phyloP scores from a whole-genome alignment of 2,329 filamentous ascomycete species.

The Apiospora malaysiana region DNA sequence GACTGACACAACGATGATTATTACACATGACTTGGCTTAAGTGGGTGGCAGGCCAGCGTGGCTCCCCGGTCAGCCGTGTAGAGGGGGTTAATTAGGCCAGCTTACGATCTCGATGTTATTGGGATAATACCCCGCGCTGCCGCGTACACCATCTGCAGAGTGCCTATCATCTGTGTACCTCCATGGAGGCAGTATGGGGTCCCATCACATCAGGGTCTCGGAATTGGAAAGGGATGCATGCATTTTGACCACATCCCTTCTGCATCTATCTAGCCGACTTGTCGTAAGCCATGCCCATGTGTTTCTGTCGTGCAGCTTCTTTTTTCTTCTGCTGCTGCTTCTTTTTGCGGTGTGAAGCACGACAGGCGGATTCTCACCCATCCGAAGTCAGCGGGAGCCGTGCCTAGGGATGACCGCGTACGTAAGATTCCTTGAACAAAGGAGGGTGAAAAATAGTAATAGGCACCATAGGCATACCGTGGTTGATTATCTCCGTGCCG shows the following conservation, averaged over 20 bases:
- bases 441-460: not conserved
- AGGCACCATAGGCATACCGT: too few species aligned
- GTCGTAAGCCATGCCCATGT: not conserved
- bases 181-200: not conserved
- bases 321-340: not conserved
- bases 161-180: not conserved
- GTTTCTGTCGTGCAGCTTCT: not conserved
- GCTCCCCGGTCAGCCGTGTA: not conserved
- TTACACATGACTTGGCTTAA: not conserved
- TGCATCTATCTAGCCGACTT: not conserved
- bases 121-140: slow-evolving; percentile 10
- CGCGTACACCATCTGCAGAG: not conserved
- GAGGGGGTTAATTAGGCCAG: slow-evolving; percentile 12
- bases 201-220: not conserved
- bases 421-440: not conserved
- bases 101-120: slow-evolving; percentile 15
- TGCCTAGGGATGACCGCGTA: not conserved
- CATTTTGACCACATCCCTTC: not conserved
- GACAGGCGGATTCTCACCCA: not conserved
- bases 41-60: not conserved
- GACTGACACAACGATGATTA: not conserved
- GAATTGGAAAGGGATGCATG: not conserved
- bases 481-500: not conserved
- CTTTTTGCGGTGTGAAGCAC: not conserved
- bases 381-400: not conserved